phyloP scores from a whole-genome alignment of 768 basidiomycete species.

The Lentinus tigrinus region DNA sequence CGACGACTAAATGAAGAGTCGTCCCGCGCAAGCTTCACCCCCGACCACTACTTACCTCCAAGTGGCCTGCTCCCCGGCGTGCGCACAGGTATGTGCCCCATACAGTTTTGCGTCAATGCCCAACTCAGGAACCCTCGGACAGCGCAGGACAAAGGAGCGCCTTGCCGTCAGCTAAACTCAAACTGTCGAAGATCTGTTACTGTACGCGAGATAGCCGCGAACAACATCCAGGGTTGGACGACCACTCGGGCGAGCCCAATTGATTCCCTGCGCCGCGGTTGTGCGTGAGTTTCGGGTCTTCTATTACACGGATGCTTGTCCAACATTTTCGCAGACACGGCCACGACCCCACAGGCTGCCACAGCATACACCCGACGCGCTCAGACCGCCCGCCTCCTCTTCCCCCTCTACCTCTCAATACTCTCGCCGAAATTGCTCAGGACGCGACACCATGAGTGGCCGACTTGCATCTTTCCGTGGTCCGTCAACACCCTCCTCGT shows the following conservation, averaged over 20 bases:
- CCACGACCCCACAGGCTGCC: too few relatives aligned
- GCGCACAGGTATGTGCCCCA: background rate
- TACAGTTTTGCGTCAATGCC: background rate
- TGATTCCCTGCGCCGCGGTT: background rate
- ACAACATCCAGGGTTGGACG: background rate
- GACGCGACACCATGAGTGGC: conserved; percentile 34
- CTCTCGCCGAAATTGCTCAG: too few relatives aligned
- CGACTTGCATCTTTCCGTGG: conserved; percentile 78
- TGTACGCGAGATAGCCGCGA: conserved; percentile 10
- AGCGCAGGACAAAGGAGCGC: background rate
- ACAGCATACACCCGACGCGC: too few relatives aligned
- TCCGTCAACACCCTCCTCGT: conserved; percentile 72
- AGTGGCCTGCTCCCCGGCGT: too few relatives aligned
- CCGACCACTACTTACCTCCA: too few relatives aligned
- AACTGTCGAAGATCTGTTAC: conserved; percentile 3
- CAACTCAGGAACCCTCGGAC: background rate
- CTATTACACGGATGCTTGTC: too few relatives aligned
- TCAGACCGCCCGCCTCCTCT: too few relatives aligned
- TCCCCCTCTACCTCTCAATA: too few relatives aligned
- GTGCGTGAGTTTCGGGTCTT: conserved; percentile 5
- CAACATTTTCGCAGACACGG: background rate
- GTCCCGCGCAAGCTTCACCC: too few relatives aligned
- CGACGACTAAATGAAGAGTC: too few relatives aligned
- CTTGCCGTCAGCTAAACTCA: conserved; percentile 4
- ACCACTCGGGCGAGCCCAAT: background rate